These are phyloP conservation scores for Candida sojae DNA, from an alignment of 1,139 yeast species.

Conservation along the genomic window DNA sequence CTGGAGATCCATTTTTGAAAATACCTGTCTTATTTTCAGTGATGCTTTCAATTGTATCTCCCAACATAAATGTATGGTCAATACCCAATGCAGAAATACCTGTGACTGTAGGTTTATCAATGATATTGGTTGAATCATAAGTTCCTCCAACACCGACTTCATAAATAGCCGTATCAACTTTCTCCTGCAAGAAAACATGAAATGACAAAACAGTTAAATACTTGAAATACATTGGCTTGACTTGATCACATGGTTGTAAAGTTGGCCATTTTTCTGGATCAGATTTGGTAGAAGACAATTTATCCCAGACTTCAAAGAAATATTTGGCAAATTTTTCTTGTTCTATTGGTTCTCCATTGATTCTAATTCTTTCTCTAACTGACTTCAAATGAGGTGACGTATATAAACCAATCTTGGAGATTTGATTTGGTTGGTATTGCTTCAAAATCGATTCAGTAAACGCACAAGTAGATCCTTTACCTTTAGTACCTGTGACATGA, in stretches of 20 bases:
- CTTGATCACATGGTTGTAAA: conserved; percentile 59
- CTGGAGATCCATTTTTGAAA: conserved; percentile 67
- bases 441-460: conserved; percentile 79
- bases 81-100: conserved; percentile 89
- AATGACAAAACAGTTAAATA: conserved; percentile 86
- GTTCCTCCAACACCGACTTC: conserved; percentile 99
- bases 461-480: conserved; percentile 98
- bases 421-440: conserved; percentile 48
- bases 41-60: conserved; percentile 83
- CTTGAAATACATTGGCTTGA: conserved; percentile 92
- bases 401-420: conserved; percentile 77
- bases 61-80: conserved; percentile 89
- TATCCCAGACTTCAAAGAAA: conserved; percentile 94
- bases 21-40: conserved; percentile 98
- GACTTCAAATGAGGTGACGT: conserved; percentile 95
- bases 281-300: conserved; percentile 59
- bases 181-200: conserved; percentile 85
- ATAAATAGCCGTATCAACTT: conserved; percentile 88
- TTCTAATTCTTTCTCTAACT: conserved; percentile 88
- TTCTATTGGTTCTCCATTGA: conserved; percentile 82
- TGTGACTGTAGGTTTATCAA: conserved; percentile 77
- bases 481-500: conserved; percentile 97
- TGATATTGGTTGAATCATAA: conserved; percentile 89
- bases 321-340: conserved; percentile 82
- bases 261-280: conserved; percentile 66